These are phyloP conservation scores for Aurantiochytrium sp. DNA, from an alignment of 108 stramenopile species.

Conservation along the genomic window DNA sequence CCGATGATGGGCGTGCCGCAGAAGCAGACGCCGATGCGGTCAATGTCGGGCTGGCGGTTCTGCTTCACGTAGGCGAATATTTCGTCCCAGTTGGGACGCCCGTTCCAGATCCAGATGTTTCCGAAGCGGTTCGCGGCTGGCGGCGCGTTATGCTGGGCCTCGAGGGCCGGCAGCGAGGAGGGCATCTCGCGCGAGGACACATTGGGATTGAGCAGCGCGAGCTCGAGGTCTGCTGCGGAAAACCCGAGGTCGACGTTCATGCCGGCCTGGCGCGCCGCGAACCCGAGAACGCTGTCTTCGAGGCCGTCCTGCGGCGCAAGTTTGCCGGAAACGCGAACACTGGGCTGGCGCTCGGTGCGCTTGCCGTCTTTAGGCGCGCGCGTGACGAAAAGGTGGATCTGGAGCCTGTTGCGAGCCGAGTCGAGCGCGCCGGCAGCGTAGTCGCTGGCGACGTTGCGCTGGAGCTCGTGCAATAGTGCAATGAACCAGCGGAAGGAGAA, in stretches of 20 bases:
- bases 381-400: conserved; percentile 45
- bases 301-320: too few relatives aligned
- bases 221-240: conserved; percentile 30
- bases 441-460: background rate
- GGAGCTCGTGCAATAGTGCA: conserved; percentile 5
- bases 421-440: conserved; percentile 1
- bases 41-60: background rate
- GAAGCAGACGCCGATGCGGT: conserved; percentile 48
- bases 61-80: conserved; percentile 32
- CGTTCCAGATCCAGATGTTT: conserved; percentile 48
- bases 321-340: background rate
- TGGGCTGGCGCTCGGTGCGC: background rate
- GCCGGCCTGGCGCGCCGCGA: background rate
- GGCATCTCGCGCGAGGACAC: background rate
- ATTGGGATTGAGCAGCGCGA: conserved; percentile 34
- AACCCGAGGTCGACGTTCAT: conserved; percentile 30
- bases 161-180: background rate
- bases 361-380: background rate
- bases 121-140: conserved; percentile 35
- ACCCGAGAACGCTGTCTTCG: too few relatives aligned
- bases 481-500: conserved; percentile 46
- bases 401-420: background rate
- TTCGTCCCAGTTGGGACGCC: conserved; percentile 46
- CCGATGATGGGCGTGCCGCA: conserved; percentile 49
- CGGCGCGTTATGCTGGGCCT: background rate